A percentile compares a stretch with the other conserved stretches of the same genome.
These are phyloP conservation scores for Leucoagaricus sp. DNA, from an alignment of 1,284 basidiomycete species.

Conservation along the genomic window DNA sequence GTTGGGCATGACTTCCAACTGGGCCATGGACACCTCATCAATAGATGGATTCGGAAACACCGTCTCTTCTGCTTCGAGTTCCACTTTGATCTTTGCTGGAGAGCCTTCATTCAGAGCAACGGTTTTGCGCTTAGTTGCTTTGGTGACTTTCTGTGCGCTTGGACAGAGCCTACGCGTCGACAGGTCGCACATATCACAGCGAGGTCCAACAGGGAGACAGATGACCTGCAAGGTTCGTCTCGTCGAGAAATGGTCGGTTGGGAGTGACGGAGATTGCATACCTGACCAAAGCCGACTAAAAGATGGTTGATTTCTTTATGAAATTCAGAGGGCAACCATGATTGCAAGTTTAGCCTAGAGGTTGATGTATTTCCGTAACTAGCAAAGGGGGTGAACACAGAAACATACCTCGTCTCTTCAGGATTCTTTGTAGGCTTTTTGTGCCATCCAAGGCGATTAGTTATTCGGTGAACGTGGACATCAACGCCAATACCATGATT, in stretches of 20 bases:
- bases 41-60: slow-evolving; percentile 8
- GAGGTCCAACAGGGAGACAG: slow-evolving; percentile 82
- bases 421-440: slow-evolving; percentile 80
- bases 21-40: slow-evolving; percentile 8
- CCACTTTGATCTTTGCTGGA: slow-evolving; percentile 27
- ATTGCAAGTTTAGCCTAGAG: slow-evolving; percentile 80
- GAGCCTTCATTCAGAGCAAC: slow-evolving; percentile 21
- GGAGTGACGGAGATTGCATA: slow-evolving; percentile 54
- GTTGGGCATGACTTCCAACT: slow-evolving; percentile 11
- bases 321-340: slow-evolving; percentile 84
- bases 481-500: slow-evolving; percentile 97
- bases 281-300: slow-evolving; percentile 94
- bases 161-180: slow-evolving; percentile 58
- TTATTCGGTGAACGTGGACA: slow-evolving; percentile 94
- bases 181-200: slow-evolving; percentile 78
- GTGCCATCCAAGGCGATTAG: slow-evolving; percentile 93
- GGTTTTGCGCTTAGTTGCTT: slow-evolving; percentile 25
- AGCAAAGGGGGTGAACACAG: not conserved
- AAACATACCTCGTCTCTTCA: slow-evolving; percentile 77
- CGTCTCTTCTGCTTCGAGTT: slow-evolving; percentile 25
- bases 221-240: slow-evolving; percentile 51
- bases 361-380: not conserved
- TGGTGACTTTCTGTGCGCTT: slow-evolving; percentile 45
- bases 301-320: slow-evolving; percentile 86
- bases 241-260: not conserved